A percentile compares a stretch with the other conserved stretches of the same genome.
phyloP scores from a whole-genome alignment of 768 basidiomycete species.

The Gymnopilus junonius region DNA sequence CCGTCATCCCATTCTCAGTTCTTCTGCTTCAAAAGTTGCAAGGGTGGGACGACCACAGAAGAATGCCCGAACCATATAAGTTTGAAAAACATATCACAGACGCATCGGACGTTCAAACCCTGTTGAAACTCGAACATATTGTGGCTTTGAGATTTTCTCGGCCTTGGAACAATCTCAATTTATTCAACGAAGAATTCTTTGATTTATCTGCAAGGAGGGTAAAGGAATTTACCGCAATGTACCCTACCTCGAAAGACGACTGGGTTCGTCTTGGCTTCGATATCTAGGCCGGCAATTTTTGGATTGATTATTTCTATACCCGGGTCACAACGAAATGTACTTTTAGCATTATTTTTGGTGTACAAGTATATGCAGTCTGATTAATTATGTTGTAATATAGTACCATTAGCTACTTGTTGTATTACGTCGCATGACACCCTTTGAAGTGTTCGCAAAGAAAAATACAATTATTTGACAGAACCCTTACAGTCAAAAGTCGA shows the following conservation, averaged over 20 bases:
- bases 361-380: not conserved
- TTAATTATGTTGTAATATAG: not conserved
- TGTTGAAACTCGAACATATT: conserved; percentile 29
- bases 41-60: conserved; percentile 43
- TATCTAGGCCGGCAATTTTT: not conserved
- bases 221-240: conserved; percentile 26
- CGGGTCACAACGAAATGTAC: not conserved
- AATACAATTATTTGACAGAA: not conserved
- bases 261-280: conserved; percentile 20
- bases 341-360: not conserved
- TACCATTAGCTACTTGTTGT: not conserved
- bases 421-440: not conserved
- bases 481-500: too few species aligned
- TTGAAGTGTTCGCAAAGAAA: not conserved
- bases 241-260: conserved; percentile 14
- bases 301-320: not conserved
- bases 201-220: conserved; percentile 31
- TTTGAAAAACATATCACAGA: conserved; percentile 33
- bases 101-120: conserved; percentile 29
- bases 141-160: conserved; percentile 21
- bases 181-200: conserved; percentile 37
- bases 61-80: conserved; percentile 33
- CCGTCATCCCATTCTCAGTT: conserved; percentile 39
- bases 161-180: conserved; percentile 26
- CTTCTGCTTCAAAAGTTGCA: conserved; percentile 46